Percentiles rank a stretch among this genome's conserved stretches.
Evolutionary conservation across 768 basidiomycete species (phyloP).

Genomic region (Phylloporus sp.): DNA sequence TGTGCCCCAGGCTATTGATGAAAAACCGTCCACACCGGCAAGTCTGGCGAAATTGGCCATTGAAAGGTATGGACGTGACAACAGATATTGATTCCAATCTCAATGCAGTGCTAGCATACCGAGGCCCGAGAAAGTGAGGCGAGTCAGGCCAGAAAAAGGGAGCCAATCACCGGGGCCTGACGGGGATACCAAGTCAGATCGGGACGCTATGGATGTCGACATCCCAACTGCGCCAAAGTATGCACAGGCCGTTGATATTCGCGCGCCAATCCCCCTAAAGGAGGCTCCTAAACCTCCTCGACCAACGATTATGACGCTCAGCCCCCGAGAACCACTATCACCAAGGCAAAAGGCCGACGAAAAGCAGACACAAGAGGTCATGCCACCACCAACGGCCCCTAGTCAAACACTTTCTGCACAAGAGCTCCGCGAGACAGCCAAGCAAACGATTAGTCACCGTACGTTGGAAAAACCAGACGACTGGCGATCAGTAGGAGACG

Average conservation of each 20-base stretch:
- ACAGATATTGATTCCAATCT: neutral
- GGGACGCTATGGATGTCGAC: slow-evolving; percentile 38
- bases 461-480: slow-evolving; percentile 40
- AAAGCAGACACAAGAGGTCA: slow-evolving; percentile 37
- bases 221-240: slow-evolving; percentile 16
- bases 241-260: slow-evolving; percentile 18
- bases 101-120: slow-evolving; percentile 49
- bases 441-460: slow-evolving; percentile 51
- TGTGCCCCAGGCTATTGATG: slow-evolving; percentile 21
- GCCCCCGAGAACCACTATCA: slow-evolving; percentile 35
- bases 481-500: slow-evolving; percentile 33
- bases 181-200: slow-evolving; percentile 23
- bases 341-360: slow-evolving; percentile 44
- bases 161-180: slow-evolving; percentile 36
- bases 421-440: slow-evolving; percentile 77
- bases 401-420: slow-evolving; percentile 78
- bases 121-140: slow-evolving; percentile 75
- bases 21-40: slow-evolving; percentile 30
- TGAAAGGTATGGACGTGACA: slow-evolving; percentile 49
- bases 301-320: slow-evolving; percentile 11
- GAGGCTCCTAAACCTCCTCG: slow-evolving; percentile 21
- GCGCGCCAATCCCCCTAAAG: slow-evolving; percentile 12
- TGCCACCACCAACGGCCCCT: slow-evolving; percentile 77
- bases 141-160: slow-evolving; percentile 40
- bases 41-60: slow-evolving; percentile 55